phyloP scores from a whole-genome alignment of 352 stramenopile species.

The Phytopythium ostracodes region DNA sequence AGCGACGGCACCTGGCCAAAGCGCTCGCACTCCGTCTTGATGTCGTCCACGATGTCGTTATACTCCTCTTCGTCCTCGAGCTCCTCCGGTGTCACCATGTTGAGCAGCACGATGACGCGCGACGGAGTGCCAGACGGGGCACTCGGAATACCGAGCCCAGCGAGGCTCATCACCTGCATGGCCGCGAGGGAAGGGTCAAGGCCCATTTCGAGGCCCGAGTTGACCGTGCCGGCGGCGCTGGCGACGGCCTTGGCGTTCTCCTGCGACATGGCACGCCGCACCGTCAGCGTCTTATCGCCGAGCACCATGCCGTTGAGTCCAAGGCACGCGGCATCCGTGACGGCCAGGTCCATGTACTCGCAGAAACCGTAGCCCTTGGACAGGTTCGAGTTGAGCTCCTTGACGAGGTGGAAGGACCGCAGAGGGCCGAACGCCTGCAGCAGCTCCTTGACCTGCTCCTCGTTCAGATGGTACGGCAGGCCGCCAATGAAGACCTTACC shows the following conservation, averaged over 20 bases:
- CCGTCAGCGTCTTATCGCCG: slow-evolving; percentile 89
- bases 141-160: slow-evolving; percentile 41
- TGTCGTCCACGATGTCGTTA: slow-evolving; percentile 94
- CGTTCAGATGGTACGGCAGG: slow-evolving; percentile 95
- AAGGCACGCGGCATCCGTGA: slow-evolving; percentile 91
- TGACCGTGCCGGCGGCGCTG: slow-evolving; percentile 59
- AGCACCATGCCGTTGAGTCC: slow-evolving; percentile 96
- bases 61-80: slow-evolving; percentile 95
- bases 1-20: slow-evolving; percentile 77
- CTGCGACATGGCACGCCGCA: slow-evolving; percentile 81
- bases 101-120: slow-evolving; percentile 93
- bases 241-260: slow-evolving; percentile 65
- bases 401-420: slow-evolving; percentile 96
- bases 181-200: slow-evolving; percentile 59
- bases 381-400: slow-evolving; percentile 86
- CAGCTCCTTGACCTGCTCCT: slow-evolving; percentile 94
- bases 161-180: slow-evolving; percentile 68
- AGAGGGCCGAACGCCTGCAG: slow-evolving; percentile 94
- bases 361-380: slow-evolving; percentile 99
- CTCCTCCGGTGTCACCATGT: slow-evolving; percentile 98
- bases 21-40: slow-evolving; percentile 94
- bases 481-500: slow-evolving; percentile 99
- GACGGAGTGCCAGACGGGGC: slow-evolving; percentile 59
- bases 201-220: slow-evolving; percentile 63
- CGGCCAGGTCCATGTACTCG: slow-evolving; percentile 91